These are phyloP conservation scores for Raddia distichophylla DNA, from an alignment of 176 grass and related monocot species.

Conservation along the genomic window DNA sequence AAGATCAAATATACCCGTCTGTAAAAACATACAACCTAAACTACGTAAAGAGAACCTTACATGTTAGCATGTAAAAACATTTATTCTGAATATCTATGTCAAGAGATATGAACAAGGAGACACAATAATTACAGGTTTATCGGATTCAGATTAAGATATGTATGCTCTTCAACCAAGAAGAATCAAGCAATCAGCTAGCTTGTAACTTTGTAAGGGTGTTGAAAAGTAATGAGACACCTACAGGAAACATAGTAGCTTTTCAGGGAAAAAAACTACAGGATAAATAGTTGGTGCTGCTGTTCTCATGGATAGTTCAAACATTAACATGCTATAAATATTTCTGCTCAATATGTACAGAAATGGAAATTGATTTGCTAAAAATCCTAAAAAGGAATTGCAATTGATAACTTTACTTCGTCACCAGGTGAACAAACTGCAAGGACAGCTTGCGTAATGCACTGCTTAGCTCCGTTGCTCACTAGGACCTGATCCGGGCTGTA, in stretches of 20 bases:
- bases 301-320: background rate
- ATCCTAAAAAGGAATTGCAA: background rate
- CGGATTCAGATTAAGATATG: conserved; percentile 15
- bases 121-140: background rate
- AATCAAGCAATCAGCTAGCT: background rate
- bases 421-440: conserved; percentile 84
- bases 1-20: no score
- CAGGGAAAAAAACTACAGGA: background rate
- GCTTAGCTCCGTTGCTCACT: conserved; percentile 92
- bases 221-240: background rate
- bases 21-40: no score
- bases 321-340: background rate
- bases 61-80: no score
- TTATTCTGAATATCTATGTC: background rate
- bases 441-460: conserved; percentile 79
- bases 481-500: conserved; percentile 77
- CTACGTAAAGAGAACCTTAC: no score
- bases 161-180: conserved; percentile 2
- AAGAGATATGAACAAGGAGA: background rate
- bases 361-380: no score
- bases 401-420: conserved; percentile 64
- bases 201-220: background rate
- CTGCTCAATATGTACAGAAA: background rate
- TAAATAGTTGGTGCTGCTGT: background rate
- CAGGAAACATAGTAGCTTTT: background rate